A percentile compares a stretch with the other conserved stretches of the same genome.
These are phyloP conservation scores for Cornus suecica DNA, from an alignment of 148 eudicot species.

Conservation along the genomic window DNA sequence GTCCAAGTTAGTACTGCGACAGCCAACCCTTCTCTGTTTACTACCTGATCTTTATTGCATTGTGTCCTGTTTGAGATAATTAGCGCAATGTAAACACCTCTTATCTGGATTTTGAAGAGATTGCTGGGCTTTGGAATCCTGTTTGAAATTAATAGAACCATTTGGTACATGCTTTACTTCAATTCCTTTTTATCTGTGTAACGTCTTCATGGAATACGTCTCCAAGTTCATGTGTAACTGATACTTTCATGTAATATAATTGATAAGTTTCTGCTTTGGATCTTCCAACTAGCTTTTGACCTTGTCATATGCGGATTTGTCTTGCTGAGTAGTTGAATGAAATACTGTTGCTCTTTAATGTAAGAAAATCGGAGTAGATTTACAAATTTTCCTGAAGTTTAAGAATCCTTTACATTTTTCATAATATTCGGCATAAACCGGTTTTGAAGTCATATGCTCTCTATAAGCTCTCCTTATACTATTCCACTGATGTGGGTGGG, in stretches of 20 bases:
- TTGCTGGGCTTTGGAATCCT: slow-evolving; percentile 8
- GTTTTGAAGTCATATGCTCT: too few species aligned
- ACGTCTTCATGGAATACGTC: not conserved
- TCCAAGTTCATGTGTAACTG: not conserved
- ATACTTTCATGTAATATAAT: slow-evolving; percentile 9
- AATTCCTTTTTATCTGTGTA: not conserved
- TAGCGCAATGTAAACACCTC: slow-evolving; percentile 20
- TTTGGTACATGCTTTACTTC: not conserved
- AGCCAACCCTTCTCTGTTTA: slow-evolving; percentile 77
- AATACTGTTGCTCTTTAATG: too few species aligned
- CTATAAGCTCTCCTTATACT: too few species aligned
- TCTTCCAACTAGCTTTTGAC: not conserved
- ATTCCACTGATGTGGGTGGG: too few species aligned
- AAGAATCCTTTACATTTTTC: not conserved
- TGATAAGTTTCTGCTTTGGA: not conserved
- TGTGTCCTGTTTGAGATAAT: slow-evolving; percentile 2
- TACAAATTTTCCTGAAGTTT: not conserved
- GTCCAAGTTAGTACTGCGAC: slow-evolving; percentile 92
- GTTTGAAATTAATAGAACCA: not conserved
- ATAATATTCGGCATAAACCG: too few species aligned
- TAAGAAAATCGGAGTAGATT: not conserved
- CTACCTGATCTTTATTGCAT: slow-evolving; percentile 18
- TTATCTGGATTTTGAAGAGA: slow-evolving; percentile 16
- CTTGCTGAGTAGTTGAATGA: not conserved
- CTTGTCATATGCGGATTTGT: not conserved